Percentiles rank a stretch among this genome's conserved stretches.
These are phyloP conservation scores for Jatropha multifida DNA, from an alignment of 441 rosid species.

Conservation along the genomic window DNA sequence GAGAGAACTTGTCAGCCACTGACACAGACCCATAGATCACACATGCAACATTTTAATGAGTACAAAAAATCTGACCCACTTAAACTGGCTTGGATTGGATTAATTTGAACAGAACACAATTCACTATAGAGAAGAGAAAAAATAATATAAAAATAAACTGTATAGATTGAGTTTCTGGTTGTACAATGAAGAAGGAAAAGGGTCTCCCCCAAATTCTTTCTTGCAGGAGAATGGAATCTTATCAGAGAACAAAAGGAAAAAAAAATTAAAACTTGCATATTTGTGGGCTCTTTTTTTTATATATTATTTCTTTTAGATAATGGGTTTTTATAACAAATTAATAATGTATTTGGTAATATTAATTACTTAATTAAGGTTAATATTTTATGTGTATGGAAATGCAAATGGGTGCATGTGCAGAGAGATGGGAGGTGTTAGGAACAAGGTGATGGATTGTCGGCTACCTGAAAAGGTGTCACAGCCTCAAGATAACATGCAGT, in stretches of 20 bases:
- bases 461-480: constrained; percentile 33
- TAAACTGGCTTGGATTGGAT: constrained; percentile 21
- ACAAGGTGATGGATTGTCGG: constrained; percentile 40
- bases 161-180: neutral
- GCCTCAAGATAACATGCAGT: constrained; percentile 12
- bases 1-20: constrained; percentile 28
- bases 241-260: neutral
- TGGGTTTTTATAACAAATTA: neutral
- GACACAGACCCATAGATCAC: constrained; percentile 27
- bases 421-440: constrained; percentile 20
- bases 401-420: constrained; percentile 43
- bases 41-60: constrained; percentile 6
- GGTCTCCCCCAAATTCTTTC: constrained; percentile 8
- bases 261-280: neutral
- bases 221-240: constrained; percentile 8
- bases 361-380: neutral
- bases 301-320: neutral
- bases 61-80: constrained; percentile 26
- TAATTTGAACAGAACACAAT: constrained; percentile 2
- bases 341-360: neutral
- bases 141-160: neutral
- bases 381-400: neutral
- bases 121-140: neutral
- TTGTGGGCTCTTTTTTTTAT: neutral
- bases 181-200: neutral